Evolutionary conservation across 306 rosid genomes (phyloP), one percentile per base, ranked within the genome.

Genomic region (Cicer arietinum): DNA sequence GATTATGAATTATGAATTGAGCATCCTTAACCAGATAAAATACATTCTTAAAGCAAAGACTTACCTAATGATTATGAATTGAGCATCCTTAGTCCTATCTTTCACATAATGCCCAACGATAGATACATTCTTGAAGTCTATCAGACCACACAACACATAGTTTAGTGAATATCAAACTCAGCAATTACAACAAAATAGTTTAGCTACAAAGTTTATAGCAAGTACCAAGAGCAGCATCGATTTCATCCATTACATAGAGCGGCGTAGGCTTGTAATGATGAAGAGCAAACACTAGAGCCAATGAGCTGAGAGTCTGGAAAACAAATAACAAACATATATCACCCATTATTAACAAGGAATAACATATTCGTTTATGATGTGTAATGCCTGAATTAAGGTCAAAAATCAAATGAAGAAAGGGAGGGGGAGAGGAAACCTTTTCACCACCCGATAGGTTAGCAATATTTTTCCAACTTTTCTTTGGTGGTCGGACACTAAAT

Each of bases 221-320:
- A 22, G 11, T 86, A 94, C 95, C 98, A 43, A 94, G 82, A 37
- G 98, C 98, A 41, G 98, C 98, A 76, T 94, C 98, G 10, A 94
- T 94, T 85, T 94, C 98, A 67, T 94, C 98, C 98, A 94, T 94
- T 10, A 94, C 98, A 72, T 94, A 94, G 61, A 94, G 93, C 1
- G 97, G 98, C 8, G 98, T 94, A 12, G 97, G 98, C 89, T 91
- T 94, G 85, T 91, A 91, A 88, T 94, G 98, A 82, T 94, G 98
- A 79, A 94, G 93, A 14, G 98, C 98, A 48, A 94, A 94, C 61
- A 94, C 97, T 69, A 94, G 98, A 80, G 98, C 98, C 85, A 94
- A 76, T 42, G 98, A 94, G 77, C 98, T 94, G 74, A 94, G 89
- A 65, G 98, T 94, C 98, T 94, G 96, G 81, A 77, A 77, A 84